Conservation (phyloP, 176 grass and related monocot genomes). For the Musa beccarii region DNA sequence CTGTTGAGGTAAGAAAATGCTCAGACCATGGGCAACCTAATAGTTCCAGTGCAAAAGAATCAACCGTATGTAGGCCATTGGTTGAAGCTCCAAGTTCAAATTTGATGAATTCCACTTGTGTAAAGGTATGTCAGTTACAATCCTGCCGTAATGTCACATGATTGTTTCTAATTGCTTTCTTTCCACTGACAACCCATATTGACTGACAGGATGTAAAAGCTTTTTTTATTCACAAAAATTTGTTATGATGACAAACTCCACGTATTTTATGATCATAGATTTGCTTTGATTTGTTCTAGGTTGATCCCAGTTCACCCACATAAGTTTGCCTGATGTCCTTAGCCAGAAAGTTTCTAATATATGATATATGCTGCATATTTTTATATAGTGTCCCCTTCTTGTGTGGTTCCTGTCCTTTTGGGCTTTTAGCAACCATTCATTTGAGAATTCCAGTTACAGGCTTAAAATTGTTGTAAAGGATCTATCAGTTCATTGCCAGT, state of each 20-base stretch:
- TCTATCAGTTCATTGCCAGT: too few species aligned
- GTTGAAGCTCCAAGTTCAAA: conserved; percentile 1
- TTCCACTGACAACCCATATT: background rate
- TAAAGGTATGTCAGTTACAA: background rate
- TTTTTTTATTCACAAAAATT: background rate
- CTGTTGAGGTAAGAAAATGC: background rate
- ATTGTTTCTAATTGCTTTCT: background rate
- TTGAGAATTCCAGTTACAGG: too few species aligned
- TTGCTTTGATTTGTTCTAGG: background rate
- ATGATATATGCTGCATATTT: background rate
- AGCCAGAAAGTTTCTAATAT: background rate
- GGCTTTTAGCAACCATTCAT: too few species aligned
- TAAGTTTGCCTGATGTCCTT: background rate
- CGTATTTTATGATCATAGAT: background rate
- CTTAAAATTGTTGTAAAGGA: too few species aligned
- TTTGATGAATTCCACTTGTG: background rate
- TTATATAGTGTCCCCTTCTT: too few species aligned
- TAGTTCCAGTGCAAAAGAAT: background rate
- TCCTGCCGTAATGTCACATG: background rate
- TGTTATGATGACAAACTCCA: background rate
- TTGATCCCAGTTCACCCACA: background rate
- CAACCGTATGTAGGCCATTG: background rate
- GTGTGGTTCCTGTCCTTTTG: too few species aligned
- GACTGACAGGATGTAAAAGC: background rate
- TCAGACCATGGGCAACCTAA: background rate